Base-by-base conservation (phyloP, 2,329 filamentous ascomycete species). In the Xylariaceae sp. region DNA sequence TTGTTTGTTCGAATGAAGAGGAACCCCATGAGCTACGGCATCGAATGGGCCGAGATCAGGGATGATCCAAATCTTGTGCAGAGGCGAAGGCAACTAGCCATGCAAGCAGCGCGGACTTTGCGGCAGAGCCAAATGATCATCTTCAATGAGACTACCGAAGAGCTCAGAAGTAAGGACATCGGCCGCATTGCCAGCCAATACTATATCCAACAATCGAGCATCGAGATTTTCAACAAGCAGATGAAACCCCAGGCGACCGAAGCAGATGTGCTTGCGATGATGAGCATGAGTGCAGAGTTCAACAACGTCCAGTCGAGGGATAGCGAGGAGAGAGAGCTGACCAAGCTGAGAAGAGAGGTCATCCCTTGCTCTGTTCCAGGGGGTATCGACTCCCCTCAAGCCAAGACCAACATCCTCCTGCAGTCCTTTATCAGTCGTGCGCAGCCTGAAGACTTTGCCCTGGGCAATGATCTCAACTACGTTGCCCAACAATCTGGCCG, bases 121-220 rank as follows among this genome's bases (percentile, higher is more conserved):
- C 89, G 95, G 53, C 75, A 89, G 52, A 94, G 86, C 47, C 92
- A 98, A 60, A 98, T 98, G 93, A 92, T 98, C 51, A 92, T 98
- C 36, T 98, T 90, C 67, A 95, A 98, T 46, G 92, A 96, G 53
- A 76, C 70, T 13, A 98, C 90, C 0, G 90, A 95, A 47, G 90
- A 95, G 50, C 74, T 98, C 7, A 80, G 87, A 38, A 84, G 88
- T 39, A 98, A 98, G 57, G 90, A 98, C 50, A 83, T 96, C 32
- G 92, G 92, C 3, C 80, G 92, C 12, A 98, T 98, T 56, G 92
- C 92, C 12, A 96, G 90, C 57, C 90, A 98, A 57, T 98, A 83
- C 55, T 98, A 98, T 53, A 90, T 98, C 31, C 70, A 93, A 30
- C 89, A 98, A 51, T 83, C 83, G 11, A 95, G 86, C 57, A 83